A percentile compares a stretch with the other conserved stretches of the same genome.
Conservation (phyloP, 352 stramenopile genomes). For the Pythium sukuiense region DNA sequence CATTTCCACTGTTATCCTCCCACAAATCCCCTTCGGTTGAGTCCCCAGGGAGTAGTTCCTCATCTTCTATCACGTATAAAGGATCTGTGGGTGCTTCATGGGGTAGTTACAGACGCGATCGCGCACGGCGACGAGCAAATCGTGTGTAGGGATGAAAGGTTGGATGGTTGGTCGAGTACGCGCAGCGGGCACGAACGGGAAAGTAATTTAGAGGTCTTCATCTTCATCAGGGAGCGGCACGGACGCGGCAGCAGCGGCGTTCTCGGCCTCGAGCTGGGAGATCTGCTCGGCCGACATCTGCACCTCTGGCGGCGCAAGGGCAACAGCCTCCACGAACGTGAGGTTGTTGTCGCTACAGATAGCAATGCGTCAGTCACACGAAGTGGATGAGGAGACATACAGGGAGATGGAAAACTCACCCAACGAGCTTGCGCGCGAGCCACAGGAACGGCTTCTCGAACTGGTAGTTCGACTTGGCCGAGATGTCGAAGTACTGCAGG, state of each 20-base stretch:
- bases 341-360: conserved; percentile 94
- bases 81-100: conserved; percentile 11
- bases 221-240: conserved; percentile 97
- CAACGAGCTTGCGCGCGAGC: conserved; percentile 98
- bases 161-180: conserved; percentile 14
- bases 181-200: conserved; percentile 18
- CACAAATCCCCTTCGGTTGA: conserved; percentile 21
- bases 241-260: conserved; percentile 86
- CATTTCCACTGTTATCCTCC: conserved; percentile 26
- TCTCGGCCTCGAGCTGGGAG: conserved; percentile 91
- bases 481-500: conserved; percentile 99
- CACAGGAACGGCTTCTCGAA: conserved; percentile 99
- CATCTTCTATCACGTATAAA: conserved; percentile 29
- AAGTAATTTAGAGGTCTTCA: conserved; percentile 92
- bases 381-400: not conserved
- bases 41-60: not conserved
- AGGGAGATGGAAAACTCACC: conserved; percentile 54
- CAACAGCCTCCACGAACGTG: conserved; percentile 97
- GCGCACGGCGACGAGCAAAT: conserved; percentile 12
- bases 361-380: not conserved
- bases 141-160: conserved; percentile 6
- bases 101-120: conserved; percentile 21
- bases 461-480: conserved; percentile 99
- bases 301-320: conserved; percentile 96
- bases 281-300: conserved; percentile 94